Conservation (phyloP, 2,329 filamentous ascomycete species). For the Annulohypoxylon truncatum region DNA sequence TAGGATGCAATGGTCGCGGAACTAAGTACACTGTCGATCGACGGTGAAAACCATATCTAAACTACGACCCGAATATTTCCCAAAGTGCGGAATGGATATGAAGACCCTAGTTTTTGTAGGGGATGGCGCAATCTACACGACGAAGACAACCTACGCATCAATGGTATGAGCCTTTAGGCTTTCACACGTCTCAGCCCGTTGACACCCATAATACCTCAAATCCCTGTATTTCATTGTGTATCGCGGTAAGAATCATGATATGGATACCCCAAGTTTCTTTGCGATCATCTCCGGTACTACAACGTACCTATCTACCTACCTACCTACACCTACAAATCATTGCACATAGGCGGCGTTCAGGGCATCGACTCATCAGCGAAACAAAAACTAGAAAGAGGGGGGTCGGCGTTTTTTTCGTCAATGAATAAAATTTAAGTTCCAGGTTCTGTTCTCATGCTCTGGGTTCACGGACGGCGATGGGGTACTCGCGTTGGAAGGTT, state of each 20-base stretch:
- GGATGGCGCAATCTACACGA: background rate
- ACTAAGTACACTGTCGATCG: background rate
- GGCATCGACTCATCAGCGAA: slow-evolving; percentile 10
- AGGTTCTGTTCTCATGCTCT: background rate
- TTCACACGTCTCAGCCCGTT: background rate
- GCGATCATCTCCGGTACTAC: slow-evolving; percentile 8
- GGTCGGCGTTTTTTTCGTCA: slow-evolving; percentile 11
- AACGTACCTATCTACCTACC: background rate
- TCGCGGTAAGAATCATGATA: slow-evolving; percentile 17
- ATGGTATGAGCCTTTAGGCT: background rate
- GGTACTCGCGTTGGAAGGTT: background rate
- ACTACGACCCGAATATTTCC: background rate
- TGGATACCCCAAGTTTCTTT: slow-evolving; percentile 19
- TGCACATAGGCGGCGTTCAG: slow-evolving; percentile 35
- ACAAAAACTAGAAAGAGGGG: slow-evolving; percentile 12
- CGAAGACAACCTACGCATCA: background rate
- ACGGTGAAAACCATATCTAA: background rate
- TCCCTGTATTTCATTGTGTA: background rate
- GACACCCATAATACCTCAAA: background rate
- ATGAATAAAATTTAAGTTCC: background rate
- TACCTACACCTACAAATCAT: slow-evolving; percentile 13
- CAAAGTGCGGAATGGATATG: background rate
- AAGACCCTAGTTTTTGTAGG: background rate
- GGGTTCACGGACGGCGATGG: background rate
- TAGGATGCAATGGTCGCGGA: background rate